A percentile compares a stretch with the other conserved stretches of the same genome.
These are phyloP conservation scores for Yamagishiella unicocca DNA, from an alignment of 139 green algal genomes.

Conservation along the genomic window DNA sequence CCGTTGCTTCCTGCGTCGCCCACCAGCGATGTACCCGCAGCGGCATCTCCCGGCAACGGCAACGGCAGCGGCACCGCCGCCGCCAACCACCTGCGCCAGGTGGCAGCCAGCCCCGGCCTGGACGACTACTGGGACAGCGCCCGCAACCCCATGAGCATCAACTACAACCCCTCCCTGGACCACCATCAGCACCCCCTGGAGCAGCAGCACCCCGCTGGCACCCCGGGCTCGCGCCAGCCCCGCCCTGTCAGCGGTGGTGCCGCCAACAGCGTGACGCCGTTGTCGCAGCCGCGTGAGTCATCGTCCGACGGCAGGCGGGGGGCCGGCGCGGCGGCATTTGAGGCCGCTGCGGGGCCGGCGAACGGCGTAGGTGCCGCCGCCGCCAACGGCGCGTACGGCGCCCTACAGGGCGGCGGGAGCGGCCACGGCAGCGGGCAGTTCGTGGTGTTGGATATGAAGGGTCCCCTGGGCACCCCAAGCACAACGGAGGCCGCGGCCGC, in stretches of 20 bases:
- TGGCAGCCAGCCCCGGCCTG: neutral
- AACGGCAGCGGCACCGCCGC: neutral
- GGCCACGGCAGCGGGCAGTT: neutral
- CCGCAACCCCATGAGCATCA: slow-evolving; percentile 26
- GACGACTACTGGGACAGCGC: neutral
- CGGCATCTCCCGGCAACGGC: neutral
- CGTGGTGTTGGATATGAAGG: slow-evolving; percentile 26
- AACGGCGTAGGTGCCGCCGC: neutral
- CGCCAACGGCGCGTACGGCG: neutral
- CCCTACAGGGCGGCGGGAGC: neutral
- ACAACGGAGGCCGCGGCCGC: neutral
- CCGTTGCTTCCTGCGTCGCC: too few species aligned
- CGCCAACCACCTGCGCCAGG: neutral
- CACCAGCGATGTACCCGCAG: neutral
- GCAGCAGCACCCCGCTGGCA: too few species aligned
- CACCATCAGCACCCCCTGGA: neutral
- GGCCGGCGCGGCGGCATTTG: neutral
- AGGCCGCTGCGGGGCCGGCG: neutral
- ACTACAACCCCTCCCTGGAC: slow-evolving; percentile 1
- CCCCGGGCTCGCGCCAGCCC: too few species aligned
- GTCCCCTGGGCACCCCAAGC: too few species aligned
- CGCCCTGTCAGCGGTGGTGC: too few species aligned
- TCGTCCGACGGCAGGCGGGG: neutral
- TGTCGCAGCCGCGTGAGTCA: too few species aligned
- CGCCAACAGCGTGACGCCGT: too few species aligned